Base-by-base conservation (phyloP, 495 filamentous ascomycete genomes). In the Penicillium cosmopolitanum region DNA sequence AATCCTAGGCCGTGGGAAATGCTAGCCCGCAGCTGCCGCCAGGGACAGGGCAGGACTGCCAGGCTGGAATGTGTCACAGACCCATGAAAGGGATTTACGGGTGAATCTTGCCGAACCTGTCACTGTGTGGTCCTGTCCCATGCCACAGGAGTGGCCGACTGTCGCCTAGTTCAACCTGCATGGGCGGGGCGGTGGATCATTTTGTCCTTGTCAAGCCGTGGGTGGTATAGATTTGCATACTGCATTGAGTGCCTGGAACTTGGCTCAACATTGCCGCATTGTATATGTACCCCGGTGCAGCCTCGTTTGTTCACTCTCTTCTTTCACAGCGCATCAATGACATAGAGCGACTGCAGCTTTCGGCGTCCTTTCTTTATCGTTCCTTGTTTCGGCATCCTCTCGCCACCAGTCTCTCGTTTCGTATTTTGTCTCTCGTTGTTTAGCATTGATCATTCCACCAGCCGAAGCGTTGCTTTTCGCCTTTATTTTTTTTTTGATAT, bases 171-270 rank as follows among this genome's bases (percentile, higher is more conserved):
- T 59, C 55, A 51, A 63, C 60, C 55, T 58, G 58, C 56, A 58
- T 54, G 47, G 51, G 60, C 51, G 63, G 64, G 61, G 58, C 61
- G n/a, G 56, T 68, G 57, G 64, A 57, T 60, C 62, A 51, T 47
- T 40, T 56, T 28, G 53, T 65, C 62, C 64, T 62, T 59, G 58
- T 65, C 61, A 64, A 55, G 56, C 58, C 61, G 43, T 53, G 43
- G 56, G 36, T 42, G 64, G 66, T 58, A 68, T 71, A 53, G 66
- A 71, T 71, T 51, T 71, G 61, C 68, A 68, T 69, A 64, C 67
- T 70, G 62, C 65, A 63, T 43, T 40, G 42, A 51, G 19, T 51
- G 57, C 62, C 59, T 65, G 44, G 61, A 57, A 61, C 55, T 63
- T 59, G 55, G 44, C 57, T 57, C 35, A 23, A 56, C 51, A 53